Conservation (phyloP, 2,329 filamentous ascomycete genomes). For the Fusarium begoniae region DNA sequence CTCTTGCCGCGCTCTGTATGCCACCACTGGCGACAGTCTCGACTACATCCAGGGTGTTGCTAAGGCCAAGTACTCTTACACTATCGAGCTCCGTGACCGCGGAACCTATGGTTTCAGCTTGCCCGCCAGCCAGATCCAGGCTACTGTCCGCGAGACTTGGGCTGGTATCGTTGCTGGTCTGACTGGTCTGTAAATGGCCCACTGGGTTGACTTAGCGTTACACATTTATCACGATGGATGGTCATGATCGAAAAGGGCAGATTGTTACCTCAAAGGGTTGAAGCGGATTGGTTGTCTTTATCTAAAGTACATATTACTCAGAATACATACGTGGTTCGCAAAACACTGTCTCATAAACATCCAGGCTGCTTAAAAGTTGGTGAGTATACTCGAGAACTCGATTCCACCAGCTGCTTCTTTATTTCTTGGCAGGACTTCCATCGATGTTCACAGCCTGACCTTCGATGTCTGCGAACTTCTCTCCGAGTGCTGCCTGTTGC, state of each 20-base stretch:
- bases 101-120: constrained; percentile 54
- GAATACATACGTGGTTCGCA: neutral
- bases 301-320: neutral
- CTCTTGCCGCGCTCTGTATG: constrained; percentile 70
- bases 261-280: neutral
- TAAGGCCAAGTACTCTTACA: constrained; percentile 54
- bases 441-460: neutral
- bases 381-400: too few species aligned
- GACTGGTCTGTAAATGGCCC: neutral
- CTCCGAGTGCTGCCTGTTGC: neutral
- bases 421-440: neutral
- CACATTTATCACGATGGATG: neutral
- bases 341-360: too few species aligned
- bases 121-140: constrained; percentile 52
- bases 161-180: constrained; percentile 24
- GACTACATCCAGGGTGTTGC: constrained; percentile 57
- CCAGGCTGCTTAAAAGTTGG: too few species aligned
- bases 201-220: fast-evolving
- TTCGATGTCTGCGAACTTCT: constrained; percentile 1
- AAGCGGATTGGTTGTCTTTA: neutral
- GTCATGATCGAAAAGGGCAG: neutral
- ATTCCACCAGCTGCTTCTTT: fast-evolving
- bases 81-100: constrained; percentile 51
- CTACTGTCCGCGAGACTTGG: constrained; percentile 26
- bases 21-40: constrained; percentile 57